Evolutionary conservation across 805 yeast species (phyloP).

Genomic region (Scheffersomyces spartinae): DNA sequence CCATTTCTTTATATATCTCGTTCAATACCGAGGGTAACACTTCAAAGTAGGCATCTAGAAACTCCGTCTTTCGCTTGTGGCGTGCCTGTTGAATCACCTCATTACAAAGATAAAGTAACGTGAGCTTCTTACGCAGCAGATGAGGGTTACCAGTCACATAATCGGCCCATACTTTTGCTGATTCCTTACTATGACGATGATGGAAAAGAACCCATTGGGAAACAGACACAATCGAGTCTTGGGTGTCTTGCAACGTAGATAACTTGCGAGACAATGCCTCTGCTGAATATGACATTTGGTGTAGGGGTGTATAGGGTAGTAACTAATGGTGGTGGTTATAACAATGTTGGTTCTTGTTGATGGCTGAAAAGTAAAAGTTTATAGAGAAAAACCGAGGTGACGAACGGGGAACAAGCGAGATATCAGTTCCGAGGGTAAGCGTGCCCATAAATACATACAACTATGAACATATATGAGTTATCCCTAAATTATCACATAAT

Average conservation of each 20-base stretch:
- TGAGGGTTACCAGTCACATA: no score
- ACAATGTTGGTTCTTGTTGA: no score
- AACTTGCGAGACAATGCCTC: conserved; percentile 39
- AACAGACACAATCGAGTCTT: conserved; percentile 61
- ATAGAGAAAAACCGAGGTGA: no score
- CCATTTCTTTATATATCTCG: conserved; percentile 17
- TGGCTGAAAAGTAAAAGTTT: no score
- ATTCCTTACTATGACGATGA: conserved; percentile 41
- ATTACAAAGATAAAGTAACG: conserved; percentile 61
- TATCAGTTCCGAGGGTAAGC: no score
- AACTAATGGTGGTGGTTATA: no score
- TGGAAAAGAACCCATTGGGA: conserved; percentile 69
- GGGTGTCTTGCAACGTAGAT: conserved; percentile 42
- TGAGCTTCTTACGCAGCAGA: conserved; percentile 42
- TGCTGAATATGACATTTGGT: conserved; percentile 42
- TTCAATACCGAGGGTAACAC: conserved; percentile 33
- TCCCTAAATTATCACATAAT: no score
- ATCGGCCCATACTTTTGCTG: conserved; percentile 43
- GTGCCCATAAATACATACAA: no score
- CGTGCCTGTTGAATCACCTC: conserved; percentile 75
- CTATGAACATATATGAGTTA: no score
- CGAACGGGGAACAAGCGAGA: no score
- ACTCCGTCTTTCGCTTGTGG: conserved; percentile 47
- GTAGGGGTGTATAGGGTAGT: no score
- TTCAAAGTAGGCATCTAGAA: conserved; percentile 43